Evolutionary conservation across 129 eudicot genomes (phyloP), one percentile per base, ranked within the genome.

Genomic region (Chrysanthemum seticuspe): DNA sequence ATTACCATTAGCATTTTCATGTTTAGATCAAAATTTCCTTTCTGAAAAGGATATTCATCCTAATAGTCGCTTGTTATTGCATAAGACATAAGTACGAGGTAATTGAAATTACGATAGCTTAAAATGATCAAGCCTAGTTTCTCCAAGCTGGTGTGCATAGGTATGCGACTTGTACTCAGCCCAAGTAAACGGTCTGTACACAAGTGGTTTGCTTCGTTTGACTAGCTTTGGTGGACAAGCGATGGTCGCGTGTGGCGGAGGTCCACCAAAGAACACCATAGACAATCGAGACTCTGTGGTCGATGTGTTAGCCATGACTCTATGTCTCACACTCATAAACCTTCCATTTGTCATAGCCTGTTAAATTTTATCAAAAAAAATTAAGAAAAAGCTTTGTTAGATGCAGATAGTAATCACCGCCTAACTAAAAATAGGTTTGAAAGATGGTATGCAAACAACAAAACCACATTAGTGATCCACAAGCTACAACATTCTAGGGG

Each of bases 311-410:
- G 84, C 89, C 85, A 87, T 55, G 13, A 85, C 89, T 67, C 92
- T 70, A 25, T 87, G 92, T 64, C 88, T 82, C 75, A 87, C 92
- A 70, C 92, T 87, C 65, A 65, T 18, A 76, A 87, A 83, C 88
- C 84, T 78, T 76, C 88, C 92, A 63, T 87, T 87, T 21, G 92
- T 87, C 87, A 87, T 79, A 12, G 83, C 92, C 92, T 87, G 45
- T 36, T 36, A 5, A 36, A 36, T 36, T 0, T 4, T 0, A 36
- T 36, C 7, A 36, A 36, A 4, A 4, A 5, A 36, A 36, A 36
- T 36, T 36, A 36, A 36, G 44, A 36, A 36, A 5, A 4, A 6
- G 0, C 44, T 1, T 36, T 36, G 44, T 36, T 36, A 36, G 8
- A 36, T 36, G 9, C 44, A 5, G 5, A 36, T 36, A 36, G 44